A percentile compares a stretch with the other conserved stretches of the same genome.
These are phyloP conservation scores for Actinomortierella wolfii DNA, from an alignment of 371 early-diverging fungal genomes.

Conservation along the genomic window DNA sequence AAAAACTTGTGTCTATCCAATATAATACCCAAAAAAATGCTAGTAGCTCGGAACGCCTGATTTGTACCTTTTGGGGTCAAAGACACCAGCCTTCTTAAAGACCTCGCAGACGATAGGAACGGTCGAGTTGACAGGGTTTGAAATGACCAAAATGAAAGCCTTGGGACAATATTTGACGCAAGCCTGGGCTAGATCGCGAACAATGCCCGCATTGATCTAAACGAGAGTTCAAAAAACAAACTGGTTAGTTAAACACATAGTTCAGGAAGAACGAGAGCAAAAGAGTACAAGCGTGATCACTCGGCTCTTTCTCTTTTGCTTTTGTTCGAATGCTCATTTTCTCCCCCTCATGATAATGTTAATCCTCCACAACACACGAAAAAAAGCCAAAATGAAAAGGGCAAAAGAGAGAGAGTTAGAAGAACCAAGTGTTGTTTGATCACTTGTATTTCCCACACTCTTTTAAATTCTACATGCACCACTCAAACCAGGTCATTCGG, in stretches of 20 bases:
- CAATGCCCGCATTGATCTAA: slow-evolving; percentile 86
- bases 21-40: too few species aligned
- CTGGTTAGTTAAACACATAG: background rate
- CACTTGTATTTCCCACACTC: slow-evolving; percentile 6
- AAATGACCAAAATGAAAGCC: slow-evolving; percentile 82
- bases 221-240: background rate
- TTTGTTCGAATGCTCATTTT: slow-evolving; percentile 59
- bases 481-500: slow-evolving; percentile 11
- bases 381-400: slow-evolving; percentile 14
- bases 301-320: slow-evolving; percentile 53
- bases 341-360: too few species aligned
- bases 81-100: slow-evolving; percentile 78
- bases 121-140: slow-evolving; percentile 94
- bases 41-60: too few species aligned
- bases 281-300: background rate
- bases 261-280: background rate
- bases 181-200: slow-evolving; percentile 79
- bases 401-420: too few species aligned
- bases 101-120: slow-evolving; percentile 88
- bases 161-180: slow-evolving; percentile 78
- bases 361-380: slow-evolving; percentile 3
- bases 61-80: slow-evolving; percentile 68
- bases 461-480: slow-evolving; percentile 42
- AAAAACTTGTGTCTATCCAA: too few species aligned
- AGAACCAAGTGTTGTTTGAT: too few species aligned